Evolutionary conservation across 345 rosid species (phyloP).

Genomic region (Gossypium sturtianum): DNA sequence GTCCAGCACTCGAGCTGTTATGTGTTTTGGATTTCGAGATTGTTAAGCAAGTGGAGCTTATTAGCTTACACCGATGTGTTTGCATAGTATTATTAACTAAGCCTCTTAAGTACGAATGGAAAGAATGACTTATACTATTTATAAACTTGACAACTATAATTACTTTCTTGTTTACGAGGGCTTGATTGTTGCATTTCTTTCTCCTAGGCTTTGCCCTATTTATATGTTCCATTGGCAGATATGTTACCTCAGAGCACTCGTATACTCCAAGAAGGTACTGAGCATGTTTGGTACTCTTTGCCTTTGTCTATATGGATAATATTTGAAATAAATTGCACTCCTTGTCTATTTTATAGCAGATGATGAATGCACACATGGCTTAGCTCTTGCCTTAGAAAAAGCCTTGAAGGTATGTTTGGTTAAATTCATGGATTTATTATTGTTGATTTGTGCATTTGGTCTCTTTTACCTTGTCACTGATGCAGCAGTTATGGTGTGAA

Average conservation of each 20-base stretch:
- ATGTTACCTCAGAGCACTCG: constrained; percentile 29
- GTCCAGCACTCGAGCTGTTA: neutral
- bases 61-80: neutral
- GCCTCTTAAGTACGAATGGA: neutral
- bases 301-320: neutral
- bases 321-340: constrained; percentile 1
- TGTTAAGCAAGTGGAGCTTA: neutral
- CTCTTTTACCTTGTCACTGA: neutral
- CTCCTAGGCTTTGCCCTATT: constrained; percentile 78
- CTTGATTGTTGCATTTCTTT: constrained; percentile 10
- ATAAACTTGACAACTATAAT: neutral
- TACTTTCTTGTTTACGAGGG: neutral
- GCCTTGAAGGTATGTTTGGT: constrained; percentile 62
- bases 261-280: constrained; percentile 44
- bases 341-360: constrained; percentile 33
- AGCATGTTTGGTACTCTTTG: constrained; percentile 1
- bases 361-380: constrained; percentile 38
- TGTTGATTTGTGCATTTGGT: constrained; percentile 7
- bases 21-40: neutral
- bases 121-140: neutral
- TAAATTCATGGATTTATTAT: constrained; percentile 1
- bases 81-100: neutral
- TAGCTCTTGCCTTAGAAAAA: constrained; percentile 68
- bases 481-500: constrained; percentile 11
- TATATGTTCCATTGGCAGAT: constrained; percentile 73